Evolutionary conservation across 2,329 filamentous ascomycete species (phyloP).

Genomic region (Phaeosphaeria sp.): DNA sequence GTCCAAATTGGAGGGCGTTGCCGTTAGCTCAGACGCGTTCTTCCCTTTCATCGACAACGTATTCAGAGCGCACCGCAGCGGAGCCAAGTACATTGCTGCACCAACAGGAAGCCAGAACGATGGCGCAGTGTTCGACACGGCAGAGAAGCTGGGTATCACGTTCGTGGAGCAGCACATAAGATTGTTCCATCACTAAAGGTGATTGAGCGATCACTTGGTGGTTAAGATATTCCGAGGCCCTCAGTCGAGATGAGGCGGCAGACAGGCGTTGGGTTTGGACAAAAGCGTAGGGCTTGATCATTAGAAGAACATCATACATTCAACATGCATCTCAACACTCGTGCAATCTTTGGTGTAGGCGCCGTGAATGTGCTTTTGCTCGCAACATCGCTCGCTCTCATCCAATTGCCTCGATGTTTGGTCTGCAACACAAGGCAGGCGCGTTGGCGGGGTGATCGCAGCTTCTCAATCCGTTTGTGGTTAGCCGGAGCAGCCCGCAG

Average conservation of each 20-base stretch:
- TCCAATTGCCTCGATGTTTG: conserved; percentile 19
- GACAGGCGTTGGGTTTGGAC: background rate
- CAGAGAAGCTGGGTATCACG: conserved; percentile 88
- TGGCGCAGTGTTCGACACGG: conserved; percentile 80
- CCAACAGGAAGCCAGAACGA: conserved; percentile 91
- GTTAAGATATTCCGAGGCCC: conserved; percentile 7
- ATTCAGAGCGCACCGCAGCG: conserved; percentile 85
- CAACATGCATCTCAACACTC: conserved; percentile 1
- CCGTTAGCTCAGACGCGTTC: conserved; percentile 93
- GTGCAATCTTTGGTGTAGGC: background rate
- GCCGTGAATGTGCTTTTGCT: background rate
- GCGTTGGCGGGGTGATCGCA: conserved; percentile 21
- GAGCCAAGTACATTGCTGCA: conserved; percentile 94
- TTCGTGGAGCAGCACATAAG: conserved; percentile 95
- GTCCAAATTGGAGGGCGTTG: conserved; percentile 79
- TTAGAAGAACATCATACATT: conserved; percentile 5
- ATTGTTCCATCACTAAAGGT: conserved; percentile 86
- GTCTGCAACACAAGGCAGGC: conserved; percentile 16
- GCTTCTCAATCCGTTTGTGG: conserved; percentile 1
- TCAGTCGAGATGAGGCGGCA: conserved; percentile 1
- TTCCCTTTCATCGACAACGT: conserved; percentile 99
- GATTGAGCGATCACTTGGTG: background rate
- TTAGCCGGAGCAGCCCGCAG: conserved; percentile 8
- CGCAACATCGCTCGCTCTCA: background rate
- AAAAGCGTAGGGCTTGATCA: background rate